Percentiles rank a stretch among this genome's conserved stretches.
phyloP scores from a whole-genome alignment of 108 stramenopile species.

The Nannochloropsis granulata region DNA sequence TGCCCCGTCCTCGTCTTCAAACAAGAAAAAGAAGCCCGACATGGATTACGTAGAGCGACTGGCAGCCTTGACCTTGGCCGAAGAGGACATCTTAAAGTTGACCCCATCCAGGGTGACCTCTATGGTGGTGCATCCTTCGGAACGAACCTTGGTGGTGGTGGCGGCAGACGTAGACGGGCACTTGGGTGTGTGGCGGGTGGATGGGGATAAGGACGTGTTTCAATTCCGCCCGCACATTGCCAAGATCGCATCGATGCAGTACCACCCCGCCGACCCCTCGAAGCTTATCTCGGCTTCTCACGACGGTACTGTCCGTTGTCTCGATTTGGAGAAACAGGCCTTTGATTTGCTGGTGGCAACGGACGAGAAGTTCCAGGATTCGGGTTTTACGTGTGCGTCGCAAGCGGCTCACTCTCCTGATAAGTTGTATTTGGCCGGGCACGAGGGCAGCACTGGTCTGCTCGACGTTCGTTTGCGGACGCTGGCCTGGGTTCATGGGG shows the following conservation, averaged over 20 bases:
- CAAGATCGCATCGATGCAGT: background rate
- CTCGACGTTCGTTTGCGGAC: background rate
- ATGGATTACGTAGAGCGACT: background rate
- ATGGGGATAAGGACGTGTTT: background rate
- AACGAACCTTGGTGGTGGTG: background rate
- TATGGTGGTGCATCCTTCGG: slow-evolving; percentile 5
- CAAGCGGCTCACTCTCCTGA: background rate
- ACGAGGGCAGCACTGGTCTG: background rate
- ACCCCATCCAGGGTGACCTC: background rate
- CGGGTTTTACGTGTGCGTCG: slow-evolving; percentile 1
- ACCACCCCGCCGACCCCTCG: background rate
- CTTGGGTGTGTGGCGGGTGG: slow-evolving; percentile 7
- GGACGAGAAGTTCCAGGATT: background rate
- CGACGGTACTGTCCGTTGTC: slow-evolving; percentile 6
- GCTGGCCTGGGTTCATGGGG: background rate
- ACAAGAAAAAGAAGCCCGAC: background rate
- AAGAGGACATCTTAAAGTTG: background rate
- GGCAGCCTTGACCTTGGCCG: background rate
- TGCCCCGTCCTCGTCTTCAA: too few species aligned
- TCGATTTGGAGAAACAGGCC: background rate
- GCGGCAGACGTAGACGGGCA: slow-evolving; percentile 3
- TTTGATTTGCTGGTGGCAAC: background rate
- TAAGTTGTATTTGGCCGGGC: background rate
- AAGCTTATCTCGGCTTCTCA: background rate
- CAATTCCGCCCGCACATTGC: slow-evolving; percentile 7